These are phyloP conservation scores for Fonsecaea multimorphosa DNA, from an alignment of 2,329 filamentous ascomycete species.

Conservation along the genomic window DNA sequence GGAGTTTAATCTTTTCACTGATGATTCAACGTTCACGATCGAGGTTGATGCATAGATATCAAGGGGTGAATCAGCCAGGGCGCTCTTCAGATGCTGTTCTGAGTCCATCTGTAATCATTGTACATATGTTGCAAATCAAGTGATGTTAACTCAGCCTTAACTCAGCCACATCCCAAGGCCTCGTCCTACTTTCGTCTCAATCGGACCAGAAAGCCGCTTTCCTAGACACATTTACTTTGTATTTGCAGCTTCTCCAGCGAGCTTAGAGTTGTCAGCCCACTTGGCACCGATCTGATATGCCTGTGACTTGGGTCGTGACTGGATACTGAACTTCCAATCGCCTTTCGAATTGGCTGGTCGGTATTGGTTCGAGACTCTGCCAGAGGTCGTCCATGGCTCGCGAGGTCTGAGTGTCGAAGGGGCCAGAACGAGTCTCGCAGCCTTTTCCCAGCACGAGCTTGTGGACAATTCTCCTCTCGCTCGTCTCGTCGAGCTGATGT, in stretches of 20 bases:
- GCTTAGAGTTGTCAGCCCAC: not conserved
- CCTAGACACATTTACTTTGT: not conserved
- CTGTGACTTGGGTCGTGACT: not conserved
- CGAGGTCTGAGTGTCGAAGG: not conserved
- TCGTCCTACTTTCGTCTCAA: not conserved
- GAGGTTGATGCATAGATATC: not conserved
- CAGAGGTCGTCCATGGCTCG: too few species aligned
- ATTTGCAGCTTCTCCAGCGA: not conserved
- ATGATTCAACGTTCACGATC: not conserved
- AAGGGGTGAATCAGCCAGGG: not conserved
- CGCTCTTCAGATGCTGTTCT: not conserved
- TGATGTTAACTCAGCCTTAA: too few species aligned
- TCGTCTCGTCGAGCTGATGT: too few species aligned
- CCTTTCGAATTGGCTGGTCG: too few species aligned
- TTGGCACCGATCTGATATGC: not conserved
- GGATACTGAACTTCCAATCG: not conserved
- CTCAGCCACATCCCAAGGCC: not conserved
- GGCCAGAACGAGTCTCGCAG: not conserved
- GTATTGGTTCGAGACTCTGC: too few species aligned
- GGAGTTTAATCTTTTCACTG: not conserved
- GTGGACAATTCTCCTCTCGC: too few species aligned
- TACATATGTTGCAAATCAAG: conserved; percentile 12
- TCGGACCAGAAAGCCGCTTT: not conserved
- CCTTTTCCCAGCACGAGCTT: not conserved
- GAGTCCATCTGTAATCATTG: not conserved